phyloP scores from a whole-genome alignment of 1,139 yeast species.

The Diutina pseudorugosa region DNA sequence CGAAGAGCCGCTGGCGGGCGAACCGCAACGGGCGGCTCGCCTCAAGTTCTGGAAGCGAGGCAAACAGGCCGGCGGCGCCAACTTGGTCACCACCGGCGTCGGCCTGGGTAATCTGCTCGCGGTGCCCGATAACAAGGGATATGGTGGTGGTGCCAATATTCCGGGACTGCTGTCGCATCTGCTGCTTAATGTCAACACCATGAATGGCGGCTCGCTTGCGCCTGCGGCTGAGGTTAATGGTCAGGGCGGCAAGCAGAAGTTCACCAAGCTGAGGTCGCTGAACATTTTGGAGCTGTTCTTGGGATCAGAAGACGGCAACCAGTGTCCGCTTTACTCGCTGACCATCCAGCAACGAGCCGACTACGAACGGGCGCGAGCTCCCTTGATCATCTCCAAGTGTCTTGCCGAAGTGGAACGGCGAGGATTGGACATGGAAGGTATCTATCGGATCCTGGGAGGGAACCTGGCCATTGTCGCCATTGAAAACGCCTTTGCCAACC shows the following conservation, averaged over 20 bases:
- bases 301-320: conserved; percentile 6
- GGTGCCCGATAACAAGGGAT: neutral
- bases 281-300: conserved; percentile 31
- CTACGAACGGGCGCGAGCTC: conserved; percentile 51
- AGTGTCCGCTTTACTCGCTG: conserved; percentile 27
- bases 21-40: neutral
- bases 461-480: conserved; percentile 58
- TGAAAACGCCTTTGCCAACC: conserved; percentile 32
- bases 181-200: neutral
- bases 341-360: conserved; percentile 47
- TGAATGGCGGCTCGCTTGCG: neutral
- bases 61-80: neutral
- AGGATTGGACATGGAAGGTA: conserved; percentile 70
- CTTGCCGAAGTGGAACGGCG: conserved; percentile 66
- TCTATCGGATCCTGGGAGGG: conserved; percentile 86
- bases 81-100: conserved; percentile 5
- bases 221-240: neutral
- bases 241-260: conserved; percentile 1
- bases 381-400: conserved; percentile 62
- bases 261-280: conserved; percentile 36
- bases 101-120: neutral
- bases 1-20: neutral
- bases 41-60: conserved; percentile 3
- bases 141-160: neutral
- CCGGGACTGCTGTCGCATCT: neutral